Conservation (phyloP, 192 early-diverging fungal genomes). For the Coemansia sp. region DNA sequence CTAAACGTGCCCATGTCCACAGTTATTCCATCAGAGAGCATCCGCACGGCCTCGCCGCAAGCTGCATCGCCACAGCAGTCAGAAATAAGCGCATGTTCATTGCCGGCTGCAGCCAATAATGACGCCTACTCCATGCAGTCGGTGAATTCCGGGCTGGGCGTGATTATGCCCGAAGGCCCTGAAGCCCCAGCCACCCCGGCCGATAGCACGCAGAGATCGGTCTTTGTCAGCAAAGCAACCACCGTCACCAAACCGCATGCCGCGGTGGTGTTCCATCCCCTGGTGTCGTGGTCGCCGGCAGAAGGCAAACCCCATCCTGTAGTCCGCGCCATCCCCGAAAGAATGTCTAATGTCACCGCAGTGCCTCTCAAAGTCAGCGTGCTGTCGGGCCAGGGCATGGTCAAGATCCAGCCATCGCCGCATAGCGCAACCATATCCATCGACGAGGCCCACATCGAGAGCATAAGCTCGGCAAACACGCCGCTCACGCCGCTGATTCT, state of each 20-base stretch:
- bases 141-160: slow-evolving; percentile 4
- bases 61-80: background rate
- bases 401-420: slow-evolving; percentile 8
- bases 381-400: background rate
- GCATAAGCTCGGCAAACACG: slow-evolving; percentile 22
- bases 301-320: slow-evolving; percentile 18
- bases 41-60: background rate
- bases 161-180: slow-evolving; percentile 6
- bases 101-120: background rate
- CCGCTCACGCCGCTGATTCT: slow-evolving; percentile 28
- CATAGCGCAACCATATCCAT: slow-evolving; percentile 15
- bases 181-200: background rate
- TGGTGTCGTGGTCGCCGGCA: slow-evolving; percentile 28
- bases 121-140: slow-evolving; percentile 1
- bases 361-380: slow-evolving; percentile 7
- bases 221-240: slow-evolving; percentile 3
- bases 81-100: background rate
- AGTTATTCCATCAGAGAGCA: slow-evolving; percentile 6
- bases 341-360: slow-evolving; percentile 1
- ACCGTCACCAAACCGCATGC: slow-evolving; percentile 4
- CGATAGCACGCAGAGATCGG: background rate
- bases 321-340: slow-evolving; percentile 15
- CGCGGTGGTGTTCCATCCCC: slow-evolving; percentile 9
- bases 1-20: slow-evolving; percentile 25
- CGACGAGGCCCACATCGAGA: slow-evolving; percentile 25